Conservation (phyloP, 1,284 basidiomycete species). For the Fistulina hepatica region DNA sequence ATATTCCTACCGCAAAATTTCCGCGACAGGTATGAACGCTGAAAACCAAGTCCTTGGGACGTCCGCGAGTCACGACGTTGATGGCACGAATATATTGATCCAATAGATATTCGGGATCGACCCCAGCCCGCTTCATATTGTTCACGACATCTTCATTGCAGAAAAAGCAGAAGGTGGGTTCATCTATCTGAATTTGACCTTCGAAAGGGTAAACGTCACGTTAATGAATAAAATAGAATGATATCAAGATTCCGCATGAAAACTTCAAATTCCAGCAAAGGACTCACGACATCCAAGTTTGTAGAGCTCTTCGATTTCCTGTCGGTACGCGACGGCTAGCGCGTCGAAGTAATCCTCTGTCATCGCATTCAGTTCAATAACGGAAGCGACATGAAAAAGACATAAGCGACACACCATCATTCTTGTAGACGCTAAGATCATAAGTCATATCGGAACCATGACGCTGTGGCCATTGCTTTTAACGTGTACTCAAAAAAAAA, state of each 20-base stretch:
- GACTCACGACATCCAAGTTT: conserved; percentile 56
- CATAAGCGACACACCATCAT: conserved; percentile 33
- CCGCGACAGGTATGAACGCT: conserved; percentile 73
- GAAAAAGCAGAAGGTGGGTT: conserved; percentile 59
- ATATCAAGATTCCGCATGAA: too few species aligned
- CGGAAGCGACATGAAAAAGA: not conserved
- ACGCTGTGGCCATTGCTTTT: too few species aligned
- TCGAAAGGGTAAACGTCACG: conserved; percentile 1
- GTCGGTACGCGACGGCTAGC: conserved; percentile 56
- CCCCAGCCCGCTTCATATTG: conserved; percentile 49
- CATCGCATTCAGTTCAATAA: conserved; percentile 7
- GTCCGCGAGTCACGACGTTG: conserved; percentile 50
- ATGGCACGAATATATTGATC: conserved; percentile 62
- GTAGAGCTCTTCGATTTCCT: conserved; percentile 65
- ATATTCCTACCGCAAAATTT: conserved; percentile 49
- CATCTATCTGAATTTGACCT: conserved; percentile 68
- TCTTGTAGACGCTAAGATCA: conserved; percentile 47
- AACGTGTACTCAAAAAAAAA: too few species aligned
- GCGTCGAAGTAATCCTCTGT: conserved; percentile 67
- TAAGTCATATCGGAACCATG: conserved; percentile 53
- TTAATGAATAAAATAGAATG: conserved; percentile 3
- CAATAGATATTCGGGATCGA: conserved; percentile 53
- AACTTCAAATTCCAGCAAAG: too few species aligned
- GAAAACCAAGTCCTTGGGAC: conserved; percentile 54
- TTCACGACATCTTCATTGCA: conserved; percentile 51